Evolutionary conservation across 1,284 basidiomycete species (phyloP), one percentile per base, ranked within the genome.

Genomic region (Cryptococcus sp.): DNA sequence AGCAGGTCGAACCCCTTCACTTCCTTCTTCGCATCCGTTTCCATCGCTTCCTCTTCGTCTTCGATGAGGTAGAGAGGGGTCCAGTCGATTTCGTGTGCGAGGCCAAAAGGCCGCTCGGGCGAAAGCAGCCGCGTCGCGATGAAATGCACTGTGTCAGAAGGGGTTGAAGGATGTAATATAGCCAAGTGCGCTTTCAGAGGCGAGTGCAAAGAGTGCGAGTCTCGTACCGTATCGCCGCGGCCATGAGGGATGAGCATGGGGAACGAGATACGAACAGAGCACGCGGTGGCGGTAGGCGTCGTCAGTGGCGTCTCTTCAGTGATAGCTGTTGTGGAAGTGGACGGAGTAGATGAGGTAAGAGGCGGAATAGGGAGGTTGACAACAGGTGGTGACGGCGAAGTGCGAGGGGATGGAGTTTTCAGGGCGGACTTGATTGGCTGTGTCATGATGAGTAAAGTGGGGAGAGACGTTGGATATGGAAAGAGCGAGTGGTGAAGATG

Each of bases 81-180:
- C 41, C 41, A 44, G 2, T 34, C 29, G 8, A 34, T 34, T 16
- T 44, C n/a, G 3, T 41, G 37, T 3, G 64, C 68, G 25, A 47
- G 29, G 16, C 22, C 44, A 45, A 52, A 64, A 40, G 16, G 72
- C 3, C 52, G 20, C 20, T 74, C 72, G 25, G 47, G 46, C 13
- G 67, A 70, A 20, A 74, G 54, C 3, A 74, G 58, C 10, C 70
- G 55, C 2, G 54, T 62, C n/a, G 72, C 67, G 55, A 67, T 52
- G 56, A 74, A 74, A 15, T 54, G 37, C 10, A 67, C 48, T 43
- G 70, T 54, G 7, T 52, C 29, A 7, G 43, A 40, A 0, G 69
- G 65, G 8, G 65, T 68, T 7, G 46, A 37, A 0, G 70, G 70
- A 49, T 71, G 69, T 7, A 69, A 50, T 0, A 64, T 37, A 0